Evolutionary conservation across 2,329 filamentous ascomycete species (phyloP), one percentile per base, ranked within the genome.

Genomic region (Orbilia oligospora): DNA sequence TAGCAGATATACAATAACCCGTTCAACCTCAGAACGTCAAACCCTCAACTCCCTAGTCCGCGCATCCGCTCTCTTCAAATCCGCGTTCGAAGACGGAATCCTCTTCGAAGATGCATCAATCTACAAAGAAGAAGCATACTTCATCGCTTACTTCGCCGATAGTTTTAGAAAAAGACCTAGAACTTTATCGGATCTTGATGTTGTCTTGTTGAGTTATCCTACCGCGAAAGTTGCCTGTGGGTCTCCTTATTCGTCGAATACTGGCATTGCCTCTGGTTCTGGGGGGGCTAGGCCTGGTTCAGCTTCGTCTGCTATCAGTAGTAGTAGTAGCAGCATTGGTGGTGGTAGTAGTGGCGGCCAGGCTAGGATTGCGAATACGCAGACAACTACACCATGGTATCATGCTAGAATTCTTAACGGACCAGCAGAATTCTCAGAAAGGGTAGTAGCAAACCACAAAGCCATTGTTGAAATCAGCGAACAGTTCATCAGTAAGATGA

Each of bases 111-210:
- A 73, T 41, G 70, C 70, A 27, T 66, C 48, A 10, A 73, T 61
- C 61, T 73, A 73, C 27, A 73, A 73, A 61, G 70, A 73, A 58
- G 70, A 73, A 36, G 51, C 36, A 6, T 73, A 56, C 44, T 73
- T 73, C 24, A 66, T 73, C 49, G 70, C 70, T 10, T 73, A 73
- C 20, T 73, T 73, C 22, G 24, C 61, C n/a, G 70, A 73, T 0
- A 73, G 70, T 14, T 61, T 73, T 53, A 41, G 38, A 18, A 67
- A 53, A 24, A 73, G 66, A 51, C 51, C 61, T 14, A 63, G 70
- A 5, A 51, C 65, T n/a, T 24, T 61, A 22, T 44, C 70, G 16
- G 70, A 73, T 38, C 49, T 73, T 1, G 70, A 73, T 20, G 41
- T 55, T 5, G 70, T 73, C 3, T 20, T 73, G 38, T 51, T 67